A percentile compares a stretch with the other conserved stretches of the same genome.
phyloP scores from a whole-genome alignment of 2,329 filamentous ascomycete genomes.

The Alternaria triticimaculans region DNA sequence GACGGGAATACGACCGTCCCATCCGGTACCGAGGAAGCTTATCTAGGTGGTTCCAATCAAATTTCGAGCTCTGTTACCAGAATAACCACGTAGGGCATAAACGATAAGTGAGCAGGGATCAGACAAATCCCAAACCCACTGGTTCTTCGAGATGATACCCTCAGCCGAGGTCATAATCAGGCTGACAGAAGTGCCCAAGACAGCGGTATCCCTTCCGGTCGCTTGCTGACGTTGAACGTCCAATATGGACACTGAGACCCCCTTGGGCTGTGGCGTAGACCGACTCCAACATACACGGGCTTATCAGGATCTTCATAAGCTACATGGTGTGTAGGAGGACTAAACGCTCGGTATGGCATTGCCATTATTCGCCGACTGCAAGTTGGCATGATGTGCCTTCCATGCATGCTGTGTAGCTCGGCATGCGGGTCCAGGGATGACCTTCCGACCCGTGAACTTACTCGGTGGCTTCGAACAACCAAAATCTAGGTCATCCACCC shows the following conservation, averaged over 20 bases:
- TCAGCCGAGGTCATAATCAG: background rate
- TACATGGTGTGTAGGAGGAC: constrained; percentile 5
- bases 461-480: background rate
- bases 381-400: constrained; percentile 10
- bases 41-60: background rate
- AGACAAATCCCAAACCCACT: background rate
- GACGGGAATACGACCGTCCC: background rate
- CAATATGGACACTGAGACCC: constrained; percentile 1
- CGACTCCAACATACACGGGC: constrained; percentile 1
- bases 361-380: constrained; percentile 6
- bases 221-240: constrained; percentile 11
- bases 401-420: constrained; percentile 15
- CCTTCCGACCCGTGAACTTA: background rate
- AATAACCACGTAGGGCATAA: constrained; percentile 7
- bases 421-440: background rate
- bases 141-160: constrained; percentile 1
- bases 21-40: background rate
- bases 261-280: constrained; percentile 1
- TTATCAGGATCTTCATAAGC: constrained; percentile 14
- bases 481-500: background rate
- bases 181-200: constrained; percentile 8
- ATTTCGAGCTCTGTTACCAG: constrained; percentile 1
- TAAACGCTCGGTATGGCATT: background rate
- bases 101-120: background rate
- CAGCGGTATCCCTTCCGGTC: background rate